Evolutionary conservation across 2,329 filamentous ascomycete genomes (phyloP).

Genomic region (Exophiala xenobiotica): DNA sequence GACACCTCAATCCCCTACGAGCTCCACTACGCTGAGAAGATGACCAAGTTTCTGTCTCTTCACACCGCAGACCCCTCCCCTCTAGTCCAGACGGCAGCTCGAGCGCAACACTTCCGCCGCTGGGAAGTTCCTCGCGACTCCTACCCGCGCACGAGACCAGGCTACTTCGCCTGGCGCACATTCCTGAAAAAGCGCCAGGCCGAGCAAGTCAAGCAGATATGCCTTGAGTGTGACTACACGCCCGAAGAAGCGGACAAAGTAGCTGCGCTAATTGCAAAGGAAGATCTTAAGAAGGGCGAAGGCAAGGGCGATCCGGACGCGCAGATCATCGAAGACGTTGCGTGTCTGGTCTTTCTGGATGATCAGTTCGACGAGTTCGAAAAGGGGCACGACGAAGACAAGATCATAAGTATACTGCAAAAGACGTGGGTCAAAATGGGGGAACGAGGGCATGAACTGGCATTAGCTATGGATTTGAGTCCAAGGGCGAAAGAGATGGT

Average conservation of each 20-base stretch:
- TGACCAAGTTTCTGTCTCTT: conserved; percentile 69
- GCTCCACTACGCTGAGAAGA: conserved; percentile 76
- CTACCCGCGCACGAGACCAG: conserved; percentile 71
- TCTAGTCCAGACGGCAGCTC: conserved; percentile 71
- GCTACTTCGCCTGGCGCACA: conserved; percentile 78
- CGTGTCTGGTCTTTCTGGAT: conserved; percentile 82
- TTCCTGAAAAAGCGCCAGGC: conserved; percentile 72
- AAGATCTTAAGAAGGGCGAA: conserved; percentile 59
- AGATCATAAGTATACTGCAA: conserved; percentile 40
- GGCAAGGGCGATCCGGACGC: conserved; percentile 59
- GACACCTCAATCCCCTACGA: conserved; percentile 64
- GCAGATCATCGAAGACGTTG: conserved; percentile 79
- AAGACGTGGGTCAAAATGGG: conserved; percentile 31
- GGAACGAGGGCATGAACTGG: conserved; percentile 38
- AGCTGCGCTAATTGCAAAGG: conserved; percentile 73
- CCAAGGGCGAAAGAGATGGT: conserved; percentile 63
- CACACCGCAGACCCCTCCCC: conserved; percentile 62
- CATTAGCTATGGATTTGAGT: conserved; percentile 64
- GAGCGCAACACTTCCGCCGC: conserved; percentile 80
- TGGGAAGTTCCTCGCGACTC: conserved; percentile 77
- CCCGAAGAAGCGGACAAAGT: conserved; percentile 60
- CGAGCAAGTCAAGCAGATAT: conserved; percentile 57
- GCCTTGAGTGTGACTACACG: conserved; percentile 51
- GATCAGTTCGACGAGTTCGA: conserved; percentile 83
- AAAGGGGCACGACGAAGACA: conserved; percentile 65